Conservation (phyloP, 129 eudicot genomes). For the Helichrysum umbraculigerum region DNA sequence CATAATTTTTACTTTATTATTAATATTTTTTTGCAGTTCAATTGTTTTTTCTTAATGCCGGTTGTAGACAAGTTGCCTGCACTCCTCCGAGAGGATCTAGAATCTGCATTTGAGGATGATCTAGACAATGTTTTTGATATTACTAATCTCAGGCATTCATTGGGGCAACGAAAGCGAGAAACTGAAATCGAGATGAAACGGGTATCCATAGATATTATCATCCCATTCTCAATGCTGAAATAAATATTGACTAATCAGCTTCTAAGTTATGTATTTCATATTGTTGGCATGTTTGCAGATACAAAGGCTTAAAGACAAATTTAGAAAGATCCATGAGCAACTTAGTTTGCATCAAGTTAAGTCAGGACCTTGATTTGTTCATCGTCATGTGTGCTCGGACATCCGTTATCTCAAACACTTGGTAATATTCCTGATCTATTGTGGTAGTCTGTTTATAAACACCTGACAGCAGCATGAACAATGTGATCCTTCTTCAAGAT, state of each 20-base stretch:
- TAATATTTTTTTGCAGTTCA: constrained; percentile 69
- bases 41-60: constrained; percentile 95
- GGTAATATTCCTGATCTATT: constrained; percentile 8
- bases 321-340: constrained; percentile 74
- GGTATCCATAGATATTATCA: constrained; percentile 33
- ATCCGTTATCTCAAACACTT: constrained; percentile 2
- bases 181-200: constrained; percentile 82
- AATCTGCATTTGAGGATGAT: constrained; percentile 79
- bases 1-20: background rate
- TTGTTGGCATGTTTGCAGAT: constrained; percentile 49
- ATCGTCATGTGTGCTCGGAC: no score
- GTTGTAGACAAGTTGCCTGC: constrained; percentile 96
- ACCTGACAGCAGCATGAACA: constrained; percentile 21
- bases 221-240: background rate
- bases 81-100: constrained; percentile 80
- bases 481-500: constrained; percentile 13
- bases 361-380: constrained; percentile 32
- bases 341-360: constrained; percentile 51
- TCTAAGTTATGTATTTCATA: background rate
- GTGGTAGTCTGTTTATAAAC: constrained; percentile 26
- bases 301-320: constrained; percentile 81
- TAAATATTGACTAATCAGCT: no score
- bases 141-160: constrained; percentile 64
- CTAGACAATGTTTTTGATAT: constrained; percentile 82
- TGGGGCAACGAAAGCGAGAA: constrained; percentile 68